Base-by-base conservation (phyloP, 2,329 filamentous ascomycete species). In the Verticillium nonalfalfae region DNA sequence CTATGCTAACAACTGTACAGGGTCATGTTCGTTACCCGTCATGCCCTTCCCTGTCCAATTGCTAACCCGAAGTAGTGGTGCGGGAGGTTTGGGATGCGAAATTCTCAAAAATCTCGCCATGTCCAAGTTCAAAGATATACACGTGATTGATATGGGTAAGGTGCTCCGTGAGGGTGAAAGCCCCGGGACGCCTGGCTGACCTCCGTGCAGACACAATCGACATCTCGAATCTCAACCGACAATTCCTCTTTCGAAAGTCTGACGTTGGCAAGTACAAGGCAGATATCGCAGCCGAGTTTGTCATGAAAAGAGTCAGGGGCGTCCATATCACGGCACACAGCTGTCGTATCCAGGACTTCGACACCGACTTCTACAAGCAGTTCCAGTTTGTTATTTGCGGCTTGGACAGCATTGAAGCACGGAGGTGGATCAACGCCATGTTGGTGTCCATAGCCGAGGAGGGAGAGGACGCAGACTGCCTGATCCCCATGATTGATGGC, bases 371-470 rank as follows among this genome's bases (percentile, higher is more conserved):
- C 75, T 99, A 99, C 77, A 93, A 93, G 86, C 92, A 97, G 70
- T 99, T 99, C 76, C 91, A 92, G 73, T 85, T 97, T 61, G 85
- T 99, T 57, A 87, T 99, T 56, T 99, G 95, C 73, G 95, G 96
- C 1, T 81, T 99, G 26, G 95, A 99, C 81, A 97, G 92, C 73
- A 95, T 99, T 68, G 95, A 99, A 77, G 95, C 95, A 50, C 86
- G 95, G n/a, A 85, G 95, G 63, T 99, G 96, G 96, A 99, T 99
- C 75, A 99, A 99, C 73, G 89, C 93, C 59, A 97, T 90, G 18
- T 81, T 99, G 3, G 89, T 98, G 33, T 89, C 89, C 62, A 92
- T 99, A 84, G 91, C 97, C 5, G 93, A 97, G 70, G 82, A 85
- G 63, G 69, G 71, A 26, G 87, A 92, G 7, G 86, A 94, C 66